Percentiles rank a stretch among this genome's conserved stretches.
phyloP scores from a whole-genome alignment of 768 basidiomycete genomes.

The Daedalea quercina region DNA sequence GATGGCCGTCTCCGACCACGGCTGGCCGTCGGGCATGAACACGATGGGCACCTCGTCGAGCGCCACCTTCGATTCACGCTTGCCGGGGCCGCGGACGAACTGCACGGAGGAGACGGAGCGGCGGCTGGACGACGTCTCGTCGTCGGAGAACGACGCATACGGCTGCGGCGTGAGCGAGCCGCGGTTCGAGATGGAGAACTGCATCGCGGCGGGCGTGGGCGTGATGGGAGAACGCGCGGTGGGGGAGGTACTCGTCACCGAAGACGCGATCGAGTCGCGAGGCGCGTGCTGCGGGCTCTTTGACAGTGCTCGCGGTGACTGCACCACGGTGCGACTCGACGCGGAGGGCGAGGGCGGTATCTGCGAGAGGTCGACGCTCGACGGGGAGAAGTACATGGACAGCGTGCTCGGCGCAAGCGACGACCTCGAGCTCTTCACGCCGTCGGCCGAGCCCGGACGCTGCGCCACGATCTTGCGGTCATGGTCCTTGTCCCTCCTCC shows the following conservation, averaged over 20 bases:
- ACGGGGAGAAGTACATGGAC: constrained; percentile 49
- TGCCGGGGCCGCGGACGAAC: neutral
- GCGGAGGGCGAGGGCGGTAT: constrained; percentile 17
- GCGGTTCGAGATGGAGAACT: constrained; percentile 17
- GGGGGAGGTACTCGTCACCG: neutral
- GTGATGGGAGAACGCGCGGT: constrained; percentile 3
- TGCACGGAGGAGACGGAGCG: neutral
- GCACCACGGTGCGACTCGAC: constrained; percentile 5
- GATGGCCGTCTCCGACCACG: constrained; percentile 6
- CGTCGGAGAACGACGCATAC: neutral
- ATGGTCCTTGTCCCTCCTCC: constrained; percentile 67
- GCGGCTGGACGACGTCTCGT: constrained; percentile 2
- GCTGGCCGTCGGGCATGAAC: constrained; percentile 7
- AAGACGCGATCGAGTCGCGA: constrained; percentile 12
- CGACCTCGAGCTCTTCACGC: constrained; percentile 24
- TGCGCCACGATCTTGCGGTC: constrained; percentile 32
- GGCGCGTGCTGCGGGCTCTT: constrained; percentile 4
- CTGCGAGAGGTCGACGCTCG: constrained; percentile 24
- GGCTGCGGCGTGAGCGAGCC: constrained; percentile 12
- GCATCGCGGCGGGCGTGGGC: constrained; percentile 11
- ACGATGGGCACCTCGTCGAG: neutral
- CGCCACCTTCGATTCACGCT: constrained; percentile 4
- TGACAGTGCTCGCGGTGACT: neutral
- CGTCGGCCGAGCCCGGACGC: constrained; percentile 13
- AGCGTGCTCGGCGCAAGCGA: constrained; percentile 51